Evolutionary conservation across 345 rosid genomes (phyloP), one percentile per base, ranked within the genome.

Genomic region (Lepidium didymum): DNA sequence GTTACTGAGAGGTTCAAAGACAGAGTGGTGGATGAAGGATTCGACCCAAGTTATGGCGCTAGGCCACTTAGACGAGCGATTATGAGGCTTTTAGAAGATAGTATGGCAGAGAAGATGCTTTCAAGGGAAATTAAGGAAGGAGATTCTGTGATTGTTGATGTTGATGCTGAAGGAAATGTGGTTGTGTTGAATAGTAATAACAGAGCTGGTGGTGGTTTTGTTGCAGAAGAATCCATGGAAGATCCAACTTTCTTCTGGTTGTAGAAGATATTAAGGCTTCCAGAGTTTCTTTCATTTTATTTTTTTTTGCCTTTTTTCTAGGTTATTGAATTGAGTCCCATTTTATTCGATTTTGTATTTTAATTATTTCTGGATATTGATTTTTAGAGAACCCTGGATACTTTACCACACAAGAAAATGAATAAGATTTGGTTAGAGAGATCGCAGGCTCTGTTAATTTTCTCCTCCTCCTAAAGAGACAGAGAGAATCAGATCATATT

Each of bases 81-180:
- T 0, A 91, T 89, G 97, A 85, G 96, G 75, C 87, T 91, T 15
- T 78, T 95, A 40, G 99, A 95, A 70, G 99, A 95, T 75, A 85
- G 90, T 69, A 86, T 95, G 99, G 99, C 97, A 1, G 99, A 95
- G 89, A 94, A 94, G 75, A 89, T 94, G 99, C 97, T 95, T 16
- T 81, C 89, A 15, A 77, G 96, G 66, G 97, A 91, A 61, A 95
- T 95, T 69, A 95, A 87, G 57, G 96, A 91, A 42, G 96, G 99
- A 6, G 96, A 91, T 68, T 91, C 92, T 0, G 97, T 91, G 10
- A 94, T 94, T 0, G 91, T 89, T 6, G 99, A 94, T 71, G 96
- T 91, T 0, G 90, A 91, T 68, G 80, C 84, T 0, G 86, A 89
- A 29, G 99, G 97, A 10, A 86, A 80, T 16, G 96, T 95, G 34